These are phyloP conservation scores for Microsporum ferrugineum DNA, from an alignment of 2,329 filamentous ascomycete genomes.

Conservation along the genomic window DNA sequence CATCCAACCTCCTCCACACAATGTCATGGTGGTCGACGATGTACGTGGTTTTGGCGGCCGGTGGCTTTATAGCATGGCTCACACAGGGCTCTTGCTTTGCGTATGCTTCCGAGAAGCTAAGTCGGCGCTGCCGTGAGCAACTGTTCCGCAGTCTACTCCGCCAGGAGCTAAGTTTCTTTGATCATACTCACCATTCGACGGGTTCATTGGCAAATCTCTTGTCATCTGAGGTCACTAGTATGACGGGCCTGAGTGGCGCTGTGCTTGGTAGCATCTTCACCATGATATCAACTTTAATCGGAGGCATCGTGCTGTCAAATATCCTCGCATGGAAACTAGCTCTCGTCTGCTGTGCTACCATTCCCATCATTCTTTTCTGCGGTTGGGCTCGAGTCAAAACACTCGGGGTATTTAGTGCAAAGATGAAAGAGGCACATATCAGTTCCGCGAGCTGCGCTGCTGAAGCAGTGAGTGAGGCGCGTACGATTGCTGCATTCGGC, in stretches of 20 bases:
- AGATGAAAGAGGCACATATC: constrained; percentile 55
- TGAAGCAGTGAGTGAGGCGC: constrained; percentile 43
- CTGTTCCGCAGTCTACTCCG: constrained; percentile 80
- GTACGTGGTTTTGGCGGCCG: too few relatives aligned
- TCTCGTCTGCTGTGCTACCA: constrained; percentile 55
- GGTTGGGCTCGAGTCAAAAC: constrained; percentile 65
- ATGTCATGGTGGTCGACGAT: too few relatives aligned
- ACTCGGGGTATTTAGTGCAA: constrained; percentile 64
- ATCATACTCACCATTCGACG: constrained; percentile 75
- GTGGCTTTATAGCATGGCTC: too few relatives aligned
- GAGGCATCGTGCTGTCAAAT: constrained; percentile 58
- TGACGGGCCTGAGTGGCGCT: constrained; percentile 58
- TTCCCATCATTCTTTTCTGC: constrained; percentile 57
- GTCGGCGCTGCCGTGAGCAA: constrained; percentile 70
- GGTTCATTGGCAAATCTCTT: constrained; percentile 79
- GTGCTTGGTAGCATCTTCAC: constrained; percentile 59
- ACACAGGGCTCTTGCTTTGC: constrained; percentile 64
- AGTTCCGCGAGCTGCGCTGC: constrained; percentile 41
- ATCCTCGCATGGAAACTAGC: constrained; percentile 66
- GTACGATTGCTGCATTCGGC: constrained; percentile 41
- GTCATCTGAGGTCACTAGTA: constrained; percentile 54
- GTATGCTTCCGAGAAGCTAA: constrained; percentile 68
- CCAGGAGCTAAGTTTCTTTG: constrained; percentile 87
- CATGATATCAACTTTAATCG: constrained; percentile 55
- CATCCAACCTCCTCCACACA: too few relatives aligned